Percentiles rank a stretch among this genome's conserved stretches.
These are phyloP conservation scores for grape (Vitis vinifera) DNA, from an alignment of 164 flowering plant species.

Conservation along the genomic window DNA sequence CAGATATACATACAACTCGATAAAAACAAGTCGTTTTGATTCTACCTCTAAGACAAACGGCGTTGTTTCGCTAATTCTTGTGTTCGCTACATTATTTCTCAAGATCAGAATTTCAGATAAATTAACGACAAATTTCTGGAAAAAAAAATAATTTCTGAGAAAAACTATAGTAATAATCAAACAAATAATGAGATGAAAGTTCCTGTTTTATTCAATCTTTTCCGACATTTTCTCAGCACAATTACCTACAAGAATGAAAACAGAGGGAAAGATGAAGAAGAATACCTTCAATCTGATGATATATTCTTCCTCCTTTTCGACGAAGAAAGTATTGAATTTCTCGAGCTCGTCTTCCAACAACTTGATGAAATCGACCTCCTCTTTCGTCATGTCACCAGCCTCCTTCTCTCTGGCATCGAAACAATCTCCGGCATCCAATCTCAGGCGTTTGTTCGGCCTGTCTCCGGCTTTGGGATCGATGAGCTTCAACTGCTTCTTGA, in stretches of 20 bases:
- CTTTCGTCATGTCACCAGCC: slow-evolving; percentile 37
- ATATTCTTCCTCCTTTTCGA: slow-evolving; percentile 88
- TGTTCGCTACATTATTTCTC: too few relatives aligned
- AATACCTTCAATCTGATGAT: slow-evolving; percentile 82
- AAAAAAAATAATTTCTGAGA: too few relatives aligned
- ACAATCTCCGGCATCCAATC: slow-evolving; percentile 23
- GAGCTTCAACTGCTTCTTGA: slow-evolving; percentile 72
- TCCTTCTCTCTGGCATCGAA: slow-evolving; percentile 19
- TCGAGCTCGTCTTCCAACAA: slow-evolving; percentile 82
- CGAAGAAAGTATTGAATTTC: slow-evolving; percentile 81
- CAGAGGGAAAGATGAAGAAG: neutral
- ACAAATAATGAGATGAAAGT: too few relatives aligned
- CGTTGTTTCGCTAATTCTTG: too few relatives aligned
- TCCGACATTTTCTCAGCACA: neutral
- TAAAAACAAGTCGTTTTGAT: too few relatives aligned
- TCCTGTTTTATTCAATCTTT: too few relatives aligned
- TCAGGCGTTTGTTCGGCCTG: slow-evolving; percentile 34
- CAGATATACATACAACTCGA: too few relatives aligned
- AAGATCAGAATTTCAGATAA: too few relatives aligned
- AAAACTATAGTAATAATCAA: too few relatives aligned
- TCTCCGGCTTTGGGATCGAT: slow-evolving; percentile 45
- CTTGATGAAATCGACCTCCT: slow-evolving; percentile 65
- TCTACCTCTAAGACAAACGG: too few relatives aligned
- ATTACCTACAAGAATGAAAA: neutral
- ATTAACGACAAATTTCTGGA: too few relatives aligned